These are phyloP conservation scores for Pecoramyces ruminantium DNA, from an alignment of 192 early-diverging fungal species.

Conservation along the genomic window DNA sequence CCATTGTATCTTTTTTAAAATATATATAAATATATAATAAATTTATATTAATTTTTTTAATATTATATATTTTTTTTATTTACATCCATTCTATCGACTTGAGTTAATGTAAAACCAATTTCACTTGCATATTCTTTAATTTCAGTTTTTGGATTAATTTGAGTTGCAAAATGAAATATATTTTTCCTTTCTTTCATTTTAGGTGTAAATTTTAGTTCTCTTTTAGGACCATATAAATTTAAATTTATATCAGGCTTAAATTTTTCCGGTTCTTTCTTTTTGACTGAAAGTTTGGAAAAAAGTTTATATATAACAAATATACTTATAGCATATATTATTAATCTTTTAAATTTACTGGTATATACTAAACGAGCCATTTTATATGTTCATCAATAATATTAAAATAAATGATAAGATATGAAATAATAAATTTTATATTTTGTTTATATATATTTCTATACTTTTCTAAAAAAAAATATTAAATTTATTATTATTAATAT, in stretches of 20 bases:
- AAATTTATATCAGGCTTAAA: not conserved
- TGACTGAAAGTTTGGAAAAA: not conserved
- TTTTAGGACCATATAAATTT: not conserved
- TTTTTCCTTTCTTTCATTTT: not conserved
- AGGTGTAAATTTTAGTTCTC: not conserved
- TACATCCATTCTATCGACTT: not conserved
- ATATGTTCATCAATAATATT: too few relatives aligned
- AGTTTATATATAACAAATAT: not conserved
- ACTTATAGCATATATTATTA: not conserved
- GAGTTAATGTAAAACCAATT: not conserved
- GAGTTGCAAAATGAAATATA: not conserved
- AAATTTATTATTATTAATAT: too few relatives aligned
- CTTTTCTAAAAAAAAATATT: too few relatives aligned
- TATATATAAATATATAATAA: too few relatives aligned
- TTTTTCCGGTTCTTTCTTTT: not conserved
- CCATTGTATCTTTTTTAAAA: too few relatives aligned
- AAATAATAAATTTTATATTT: too few relatives aligned
- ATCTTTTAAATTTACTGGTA: not conserved
- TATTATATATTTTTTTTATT: not conserved
- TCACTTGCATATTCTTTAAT: not conserved
- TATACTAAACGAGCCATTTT: not conserved
- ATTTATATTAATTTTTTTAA: too few relatives aligned
- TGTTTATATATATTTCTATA: too few relatives aligned
- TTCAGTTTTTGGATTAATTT: not conserved
- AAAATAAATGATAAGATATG: too few relatives aligned